Conservation (phyloP, 225 moss, liverwort and hornwort species). For the Marchantia paleacea region DNA sequence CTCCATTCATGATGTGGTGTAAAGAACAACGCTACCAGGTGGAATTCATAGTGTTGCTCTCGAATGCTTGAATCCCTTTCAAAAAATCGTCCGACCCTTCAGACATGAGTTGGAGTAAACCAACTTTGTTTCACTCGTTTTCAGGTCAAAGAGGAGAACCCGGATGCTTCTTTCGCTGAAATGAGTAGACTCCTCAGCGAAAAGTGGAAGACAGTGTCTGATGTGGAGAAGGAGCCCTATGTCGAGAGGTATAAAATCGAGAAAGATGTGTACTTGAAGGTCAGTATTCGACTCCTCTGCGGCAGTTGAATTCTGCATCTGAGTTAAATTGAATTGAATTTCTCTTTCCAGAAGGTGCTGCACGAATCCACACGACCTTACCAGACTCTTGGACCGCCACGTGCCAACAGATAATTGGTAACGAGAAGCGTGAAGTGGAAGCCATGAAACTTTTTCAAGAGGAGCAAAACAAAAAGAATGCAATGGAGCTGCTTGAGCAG, state of each 20-base stretch:
- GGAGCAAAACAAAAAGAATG: conserved; percentile 88
- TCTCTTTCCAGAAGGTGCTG: neutral
- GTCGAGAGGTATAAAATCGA: conserved; percentile 74
- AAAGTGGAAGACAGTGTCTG: conserved; percentile 77
- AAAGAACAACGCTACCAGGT: conserved; percentile 75
- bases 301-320: no score
- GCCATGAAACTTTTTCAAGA: conserved; percentile 75
- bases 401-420: conserved; percentile 54
- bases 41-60: neutral
- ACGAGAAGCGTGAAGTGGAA: conserved; percentile 81
- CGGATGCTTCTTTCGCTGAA: conserved; percentile 62
- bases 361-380: neutral
- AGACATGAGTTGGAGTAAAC: neutral
- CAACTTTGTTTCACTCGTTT: neutral
- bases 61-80: neutral
- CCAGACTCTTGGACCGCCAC: neutral
- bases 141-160: conserved; percentile 68
- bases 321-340: no score
- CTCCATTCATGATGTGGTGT: conserved; percentile 81
- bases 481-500: conserved; percentile 75
- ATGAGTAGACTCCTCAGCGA: conserved; percentile 76
- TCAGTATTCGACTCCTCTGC: conserved; percentile 7
- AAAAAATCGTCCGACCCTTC: neutral
- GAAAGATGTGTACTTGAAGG: conserved; percentile 82
- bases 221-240: conserved; percentile 79